phyloP scores from a whole-genome alignment of 768 basidiomycete species.

The Fistulinella prunicolor region DNA sequence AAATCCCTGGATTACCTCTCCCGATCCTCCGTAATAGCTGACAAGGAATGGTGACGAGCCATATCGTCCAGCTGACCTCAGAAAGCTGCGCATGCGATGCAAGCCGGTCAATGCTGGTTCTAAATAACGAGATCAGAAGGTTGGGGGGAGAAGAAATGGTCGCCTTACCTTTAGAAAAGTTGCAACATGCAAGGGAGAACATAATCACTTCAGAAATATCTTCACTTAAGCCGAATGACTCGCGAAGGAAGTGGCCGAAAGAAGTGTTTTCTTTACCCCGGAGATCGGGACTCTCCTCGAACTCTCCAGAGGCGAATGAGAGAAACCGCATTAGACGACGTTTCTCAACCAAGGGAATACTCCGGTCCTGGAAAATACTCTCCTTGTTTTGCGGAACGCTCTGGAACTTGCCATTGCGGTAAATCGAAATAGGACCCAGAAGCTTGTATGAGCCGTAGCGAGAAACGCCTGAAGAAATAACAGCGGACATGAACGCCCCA shows the following conservation, averaged over 20 bases:
- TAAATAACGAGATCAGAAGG: slow-evolving; percentile 31
- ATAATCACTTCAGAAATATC: slow-evolving; percentile 59
- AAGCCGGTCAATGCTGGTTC: slow-evolving; percentile 69
- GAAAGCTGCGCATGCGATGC: slow-evolving; percentile 65
- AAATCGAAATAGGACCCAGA: slow-evolving; percentile 66
- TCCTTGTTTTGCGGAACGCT: slow-evolving; percentile 89
- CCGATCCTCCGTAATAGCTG: slow-evolving; percentile 92
- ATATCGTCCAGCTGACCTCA: slow-evolving; percentile 81
- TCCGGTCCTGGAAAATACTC: slow-evolving; percentile 85
- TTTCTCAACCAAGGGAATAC: slow-evolving; percentile 78
- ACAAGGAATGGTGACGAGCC: slow-evolving; percentile 87
- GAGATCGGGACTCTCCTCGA: slow-evolving; percentile 60
- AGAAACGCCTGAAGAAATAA: slow-evolving; percentile 80
- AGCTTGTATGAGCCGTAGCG: slow-evolving; percentile 90
- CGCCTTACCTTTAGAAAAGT: slow-evolving; percentile 50
- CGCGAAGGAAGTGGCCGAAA: slow-evolving; percentile 63
- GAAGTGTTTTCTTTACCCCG: slow-evolving; percentile 52
- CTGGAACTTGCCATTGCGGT: slow-evolving; percentile 46
- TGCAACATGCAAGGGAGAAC: slow-evolving; percentile 77
- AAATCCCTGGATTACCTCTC: slow-evolving; percentile 91
- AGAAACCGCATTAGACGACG: slow-evolving; percentile 90
- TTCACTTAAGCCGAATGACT: slow-evolving; percentile 59
- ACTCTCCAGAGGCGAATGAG: slow-evolving; percentile 74
- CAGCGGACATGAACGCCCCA: slow-evolving; percentile 74
- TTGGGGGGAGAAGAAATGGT: too few species aligned